Conservation (phyloP, 495 filamentous ascomycete genomes). For the Darksidea phi region DNA sequence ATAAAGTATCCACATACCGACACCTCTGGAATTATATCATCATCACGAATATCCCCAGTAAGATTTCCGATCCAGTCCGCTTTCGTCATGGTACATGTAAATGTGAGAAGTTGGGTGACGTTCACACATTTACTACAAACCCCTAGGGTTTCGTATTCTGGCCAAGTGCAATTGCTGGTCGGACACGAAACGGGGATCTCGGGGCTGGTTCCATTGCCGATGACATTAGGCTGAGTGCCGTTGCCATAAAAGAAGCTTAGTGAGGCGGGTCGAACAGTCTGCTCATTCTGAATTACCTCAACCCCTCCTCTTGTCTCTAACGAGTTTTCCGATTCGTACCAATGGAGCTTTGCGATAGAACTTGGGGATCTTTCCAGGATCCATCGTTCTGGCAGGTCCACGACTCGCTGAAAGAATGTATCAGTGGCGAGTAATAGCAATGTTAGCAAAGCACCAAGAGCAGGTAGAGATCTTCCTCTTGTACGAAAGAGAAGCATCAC, state of each 20-base stretch:
- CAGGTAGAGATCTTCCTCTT: conserved; percentile 5
- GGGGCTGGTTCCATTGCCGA: conserved; percentile 20
- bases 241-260: conserved; percentile 17
- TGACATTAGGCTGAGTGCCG: conserved; percentile 3
- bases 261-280: neutral
- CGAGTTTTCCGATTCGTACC: conserved; percentile 6
- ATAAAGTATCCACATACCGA: conserved; percentile 24
- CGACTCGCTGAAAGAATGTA: conserved; percentile 34
- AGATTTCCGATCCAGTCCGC: neutral
- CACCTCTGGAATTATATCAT: conserved; percentile 11
- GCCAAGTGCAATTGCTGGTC: conserved; percentile 33
- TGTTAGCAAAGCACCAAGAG: neutral
- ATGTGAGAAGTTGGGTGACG: conserved; percentile 11
- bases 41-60: neutral
- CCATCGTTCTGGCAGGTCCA: conserved; percentile 21
- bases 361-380: conserved; percentile 7
- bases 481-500: conserved; percentile 26
- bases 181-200: conserved; percentile 24
- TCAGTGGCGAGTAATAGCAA: conserved; percentile 13
- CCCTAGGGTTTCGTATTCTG: conserved; percentile 20
- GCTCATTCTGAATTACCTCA: neutral
- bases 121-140: conserved; percentile 14
- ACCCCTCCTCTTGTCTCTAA: neutral
- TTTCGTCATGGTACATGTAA: neutral
- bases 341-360: neutral